phyloP scores from a whole-genome alignment of 768 basidiomycete species.

The Hericium rajendrae region DNA sequence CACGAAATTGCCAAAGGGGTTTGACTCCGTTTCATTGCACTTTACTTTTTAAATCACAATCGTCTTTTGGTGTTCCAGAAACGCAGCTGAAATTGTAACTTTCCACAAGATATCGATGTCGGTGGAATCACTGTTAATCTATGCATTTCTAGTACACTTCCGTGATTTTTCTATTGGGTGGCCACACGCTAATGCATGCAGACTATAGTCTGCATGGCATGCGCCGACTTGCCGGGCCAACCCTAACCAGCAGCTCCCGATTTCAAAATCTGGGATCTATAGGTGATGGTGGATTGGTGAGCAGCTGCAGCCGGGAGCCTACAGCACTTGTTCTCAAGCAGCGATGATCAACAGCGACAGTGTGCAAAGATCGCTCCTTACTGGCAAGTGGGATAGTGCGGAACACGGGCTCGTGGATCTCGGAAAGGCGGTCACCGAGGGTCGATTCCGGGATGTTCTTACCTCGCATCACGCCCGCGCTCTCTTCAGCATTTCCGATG shows the following conservation, averaged over 20 bases:
- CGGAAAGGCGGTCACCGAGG: constrained; percentile 48
- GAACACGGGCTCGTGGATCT: constrained; percentile 26
- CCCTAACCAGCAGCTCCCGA: background rate
- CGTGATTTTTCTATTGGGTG: too few relatives aligned
- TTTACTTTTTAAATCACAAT: too few relatives aligned
- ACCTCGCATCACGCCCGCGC: constrained; percentile 25
- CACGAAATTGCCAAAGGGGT: too few relatives aligned
- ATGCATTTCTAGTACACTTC: too few relatives aligned
- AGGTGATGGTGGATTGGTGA: background rate
- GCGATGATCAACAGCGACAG: constrained; percentile 11
- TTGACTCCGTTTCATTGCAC: too few relatives aligned
- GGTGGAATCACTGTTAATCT: too few relatives aligned
- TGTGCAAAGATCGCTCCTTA: constrained; percentile 51
- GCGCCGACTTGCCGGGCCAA: background rate
- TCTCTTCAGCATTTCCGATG: constrained; percentile 23
- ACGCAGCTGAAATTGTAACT: too few relatives aligned
- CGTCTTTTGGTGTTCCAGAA: too few relatives aligned
- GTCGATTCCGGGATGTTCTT: constrained; percentile 45
- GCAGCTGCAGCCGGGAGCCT: background rate
- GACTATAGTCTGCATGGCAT: too few relatives aligned
- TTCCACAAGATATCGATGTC: too few relatives aligned
- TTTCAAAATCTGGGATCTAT: background rate
- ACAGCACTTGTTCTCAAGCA: background rate
- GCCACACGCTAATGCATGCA: too few relatives aligned
- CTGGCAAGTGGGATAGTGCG: constrained; percentile 34